Evolutionary conservation across 2,329 filamentous ascomycete species (phyloP).

Genomic region (Hansfordia pulvinata): DNA sequence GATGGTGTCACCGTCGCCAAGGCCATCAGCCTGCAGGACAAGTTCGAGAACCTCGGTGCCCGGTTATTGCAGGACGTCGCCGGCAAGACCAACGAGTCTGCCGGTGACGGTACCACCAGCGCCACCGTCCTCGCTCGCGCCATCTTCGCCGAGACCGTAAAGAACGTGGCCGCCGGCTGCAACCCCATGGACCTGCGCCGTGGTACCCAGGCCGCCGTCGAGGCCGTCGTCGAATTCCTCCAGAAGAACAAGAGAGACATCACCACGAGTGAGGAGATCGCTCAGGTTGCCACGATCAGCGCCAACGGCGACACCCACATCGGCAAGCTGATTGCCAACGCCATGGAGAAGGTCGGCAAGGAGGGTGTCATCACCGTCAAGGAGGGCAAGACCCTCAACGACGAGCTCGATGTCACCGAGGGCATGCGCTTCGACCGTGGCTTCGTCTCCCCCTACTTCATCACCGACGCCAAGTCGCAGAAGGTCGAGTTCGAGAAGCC

Average conservation of each 20-base stretch:
- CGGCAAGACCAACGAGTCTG: constrained; percentile 97
- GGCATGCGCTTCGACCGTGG: constrained; percentile 99
- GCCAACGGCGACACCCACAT: constrained; percentile 96
- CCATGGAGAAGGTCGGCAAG: constrained; percentile 99
- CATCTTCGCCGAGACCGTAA: constrained; percentile 99
- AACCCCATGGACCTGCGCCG: constrained; percentile 98
- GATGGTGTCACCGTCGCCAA: constrained; percentile 84
- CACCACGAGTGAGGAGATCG: constrained; percentile 92
- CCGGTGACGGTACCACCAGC: constrained; percentile 96
- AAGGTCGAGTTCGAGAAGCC: constrained; percentile 99
- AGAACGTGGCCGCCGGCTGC: constrained; percentile 98
- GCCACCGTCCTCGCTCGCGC: constrained; percentile 92
- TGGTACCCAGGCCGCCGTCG: constrained; percentile 92
- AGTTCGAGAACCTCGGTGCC: constrained; percentile 98
- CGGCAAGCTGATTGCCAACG: constrained; percentile 88
- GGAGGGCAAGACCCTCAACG: constrained; percentile 96
- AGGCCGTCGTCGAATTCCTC: constrained; percentile 86
- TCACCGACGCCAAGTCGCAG: constrained; percentile 95
- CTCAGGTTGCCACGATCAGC: constrained; percentile 95
- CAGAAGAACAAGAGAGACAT: constrained; percentile 96
- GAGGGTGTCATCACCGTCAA: constrained; percentile 99
- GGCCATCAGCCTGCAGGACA: constrained; percentile 89
- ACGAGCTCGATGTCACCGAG: constrained; percentile 98
- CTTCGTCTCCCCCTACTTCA: constrained; percentile 98
- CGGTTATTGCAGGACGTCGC: constrained; percentile 95